Base-by-base conservation (phyloP, 352 stramenopile species). In the Globisporangium irregulare region DNA sequence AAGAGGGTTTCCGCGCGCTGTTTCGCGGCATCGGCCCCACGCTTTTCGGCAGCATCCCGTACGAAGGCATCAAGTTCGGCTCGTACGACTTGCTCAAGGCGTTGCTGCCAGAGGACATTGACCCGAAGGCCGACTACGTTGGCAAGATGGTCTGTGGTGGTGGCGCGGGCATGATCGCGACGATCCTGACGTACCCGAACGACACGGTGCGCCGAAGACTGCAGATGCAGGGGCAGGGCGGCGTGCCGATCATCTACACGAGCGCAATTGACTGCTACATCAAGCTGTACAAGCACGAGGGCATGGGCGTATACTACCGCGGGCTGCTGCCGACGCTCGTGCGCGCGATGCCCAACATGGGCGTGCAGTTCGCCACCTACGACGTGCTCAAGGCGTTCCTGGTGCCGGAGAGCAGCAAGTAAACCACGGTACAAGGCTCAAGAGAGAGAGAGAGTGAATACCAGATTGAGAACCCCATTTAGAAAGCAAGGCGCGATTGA, bases 101-200 rank as follows among this genome's bases (percentile, higher is more conserved):
- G 2, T 41, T 90, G 55, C 62, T 93, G 51, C 80, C 79, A 0
- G 69, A 79, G n/a, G 80, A 84, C 27, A 81, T 87, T 20, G 81
- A 92, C 69, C 78, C 75, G 1, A 85, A 86, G 59, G 73, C 77
- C 0, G 72, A 84, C 46, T 92, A 91, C 62, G 62, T 66, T 1
- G 80, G 79, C 43, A 94, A 90, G 62, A 81, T 97, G 36, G 36
- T 94, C 38, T 91, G 84, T 58, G 89, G 90, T 38, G 89, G 89
- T 29, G 78, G 83, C 14, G 88, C 90, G 1, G 90, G 90, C 48
- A 87, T 97, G 67, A 79, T 92, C 60, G 90, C 90, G 27, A 94
- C 90, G 48, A 80, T 94, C 59, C 77, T 97, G 67, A 96, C 88
- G 68, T 97, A 97, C 69, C 89, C 90, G 54, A 94, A 94, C 73